phyloP scores from a whole-genome alignment of 2,329 filamentous ascomycete genomes.

The Neonectria faginata region DNA sequence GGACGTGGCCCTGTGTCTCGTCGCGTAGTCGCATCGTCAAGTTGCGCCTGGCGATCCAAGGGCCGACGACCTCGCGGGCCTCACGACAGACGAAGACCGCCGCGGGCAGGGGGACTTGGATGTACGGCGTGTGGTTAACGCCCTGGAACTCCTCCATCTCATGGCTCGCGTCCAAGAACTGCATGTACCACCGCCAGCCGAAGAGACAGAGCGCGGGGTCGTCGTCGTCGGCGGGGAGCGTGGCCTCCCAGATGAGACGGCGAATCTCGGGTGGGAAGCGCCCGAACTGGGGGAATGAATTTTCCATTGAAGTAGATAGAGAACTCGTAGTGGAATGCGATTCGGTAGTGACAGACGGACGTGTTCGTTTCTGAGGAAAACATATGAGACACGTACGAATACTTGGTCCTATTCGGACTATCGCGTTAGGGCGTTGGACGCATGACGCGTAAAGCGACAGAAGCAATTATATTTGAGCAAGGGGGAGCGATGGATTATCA shows the following conservation, averaged over 20 bases:
- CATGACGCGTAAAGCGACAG: neutral
- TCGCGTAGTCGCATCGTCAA: conserved; percentile 21
- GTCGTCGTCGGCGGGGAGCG: conserved; percentile 28
- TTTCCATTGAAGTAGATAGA: conserved; percentile 8
- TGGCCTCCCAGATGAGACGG: conserved; percentile 38
- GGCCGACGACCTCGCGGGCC: conserved; percentile 31
- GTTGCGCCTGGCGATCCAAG: conserved; percentile 31
- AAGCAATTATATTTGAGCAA: neutral
- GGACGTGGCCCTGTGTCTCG: conserved; percentile 26
- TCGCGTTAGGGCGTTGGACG: neutral
- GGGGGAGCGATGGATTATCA: neutral
- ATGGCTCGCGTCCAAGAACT: conserved; percentile 17
- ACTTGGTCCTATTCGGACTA: neutral
- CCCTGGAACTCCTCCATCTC: conserved; percentile 14
- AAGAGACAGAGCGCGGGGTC: conserved; percentile 37
- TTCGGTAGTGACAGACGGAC: neutral
- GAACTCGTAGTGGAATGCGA: neutral
- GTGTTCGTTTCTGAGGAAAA: neutral
- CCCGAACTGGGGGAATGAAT: conserved; percentile 36
- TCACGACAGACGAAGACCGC: conserved; percentile 39
- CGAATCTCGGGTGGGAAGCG: conserved; percentile 45
- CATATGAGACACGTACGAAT: neutral
- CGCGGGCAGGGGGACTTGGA: conserved; percentile 35
- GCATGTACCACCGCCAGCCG: conserved; percentile 31
- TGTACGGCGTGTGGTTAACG: conserved; percentile 2